These are phyloP conservation scores for Lathyrus aphaca DNA, from an alignment of 306 rosid genomes.

Conservation along the genomic window DNA sequence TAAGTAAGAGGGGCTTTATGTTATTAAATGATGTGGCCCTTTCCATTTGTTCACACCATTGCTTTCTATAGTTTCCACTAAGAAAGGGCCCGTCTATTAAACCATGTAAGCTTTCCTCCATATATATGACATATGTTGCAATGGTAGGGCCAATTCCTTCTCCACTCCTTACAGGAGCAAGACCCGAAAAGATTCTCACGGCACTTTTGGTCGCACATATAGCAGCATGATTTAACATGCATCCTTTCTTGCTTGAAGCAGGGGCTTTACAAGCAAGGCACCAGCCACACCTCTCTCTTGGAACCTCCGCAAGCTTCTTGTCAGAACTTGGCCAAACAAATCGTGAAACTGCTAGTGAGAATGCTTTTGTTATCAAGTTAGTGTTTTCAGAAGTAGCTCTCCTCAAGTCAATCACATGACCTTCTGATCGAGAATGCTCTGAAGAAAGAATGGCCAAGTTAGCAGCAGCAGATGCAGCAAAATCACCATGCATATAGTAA, in stretches of 20 bases:
- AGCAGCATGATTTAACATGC: slow-evolving; percentile 91
- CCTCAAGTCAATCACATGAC: slow-evolving; percentile 53
- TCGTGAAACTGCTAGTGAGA: slow-evolving; percentile 76
- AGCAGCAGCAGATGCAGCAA: slow-evolving; percentile 93
- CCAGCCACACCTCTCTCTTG: slow-evolving; percentile 99
- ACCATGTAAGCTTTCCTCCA: slow-evolving; percentile 82
- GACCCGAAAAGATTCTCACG: slow-evolving; percentile 63
- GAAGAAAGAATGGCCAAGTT: slow-evolving; percentile 70
- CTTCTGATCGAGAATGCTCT: slow-evolving; percentile 71
- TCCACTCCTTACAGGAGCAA: slow-evolving; percentile 68
- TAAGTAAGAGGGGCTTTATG: slow-evolving; percentile 66
- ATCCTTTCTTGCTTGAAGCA: slow-evolving; percentile 83
- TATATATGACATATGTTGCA: slow-evolving; percentile 64
- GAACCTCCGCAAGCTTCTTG: slow-evolving; percentile 86
- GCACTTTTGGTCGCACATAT: slow-evolving; percentile 80
- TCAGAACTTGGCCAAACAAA: slow-evolving; percentile 95
- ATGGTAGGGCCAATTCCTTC: slow-evolving; percentile 77
- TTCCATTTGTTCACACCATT: slow-evolving; percentile 68
- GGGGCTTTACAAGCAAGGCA: slow-evolving; percentile 83
- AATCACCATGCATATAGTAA: slow-evolving; percentile 84
- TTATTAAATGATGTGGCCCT: slow-evolving; percentile 56
- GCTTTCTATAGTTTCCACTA: slow-evolving; percentile 59
- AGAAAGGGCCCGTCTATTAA: slow-evolving; percentile 72
- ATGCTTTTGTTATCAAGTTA: slow-evolving; percentile 75
- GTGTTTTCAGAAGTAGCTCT: slow-evolving; percentile 57